Evolutionary conservation across 192 early-diverging fungal species (phyloP).

Genomic region (Backusella sp.): DNA sequence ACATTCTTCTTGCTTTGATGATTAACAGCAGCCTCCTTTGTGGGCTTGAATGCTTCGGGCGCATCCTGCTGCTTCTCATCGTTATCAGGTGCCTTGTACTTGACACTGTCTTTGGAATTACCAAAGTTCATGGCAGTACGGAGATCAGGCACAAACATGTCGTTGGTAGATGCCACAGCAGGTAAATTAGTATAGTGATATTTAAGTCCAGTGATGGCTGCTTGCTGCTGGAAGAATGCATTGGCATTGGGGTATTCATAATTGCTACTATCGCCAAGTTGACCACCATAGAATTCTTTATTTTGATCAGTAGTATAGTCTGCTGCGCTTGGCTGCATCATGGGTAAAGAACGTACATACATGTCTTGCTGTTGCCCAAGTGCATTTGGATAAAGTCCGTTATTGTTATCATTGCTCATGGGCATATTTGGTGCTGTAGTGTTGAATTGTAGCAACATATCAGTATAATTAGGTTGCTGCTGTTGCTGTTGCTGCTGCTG

Average conservation of each 20-base stretch:
- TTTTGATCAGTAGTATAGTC: neutral
- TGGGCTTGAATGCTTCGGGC: neutral
- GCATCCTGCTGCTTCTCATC: neutral
- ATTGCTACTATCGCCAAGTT: neutral
- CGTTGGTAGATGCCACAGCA: neutral
- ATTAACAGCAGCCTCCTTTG: neutral
- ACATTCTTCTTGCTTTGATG: constrained; percentile 6
- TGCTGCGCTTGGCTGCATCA: neutral
- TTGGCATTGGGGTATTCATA: constrained; percentile 1
- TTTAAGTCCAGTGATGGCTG: neutral
- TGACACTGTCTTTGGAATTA: constrained; percentile 7
- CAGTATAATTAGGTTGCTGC: constrained; percentile 5
- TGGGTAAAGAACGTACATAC: constrained; percentile 17
- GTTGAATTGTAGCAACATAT: constrained; percentile 10
- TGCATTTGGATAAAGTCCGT: neutral
- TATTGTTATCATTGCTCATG: neutral
- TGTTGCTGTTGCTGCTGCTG: neutral
- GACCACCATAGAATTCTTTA: constrained; percentile 1
- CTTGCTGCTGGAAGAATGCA: neutral
- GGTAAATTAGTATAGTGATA: constrained; percentile 5
- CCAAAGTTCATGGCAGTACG: neutral
- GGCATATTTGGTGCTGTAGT: neutral
- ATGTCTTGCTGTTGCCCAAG: constrained; percentile 10
- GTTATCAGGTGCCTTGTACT: neutral
- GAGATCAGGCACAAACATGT: neutral